Conservation (phyloP, 163 green algal genomes). For the Chlamydomonas reinhardtii region DNA sequence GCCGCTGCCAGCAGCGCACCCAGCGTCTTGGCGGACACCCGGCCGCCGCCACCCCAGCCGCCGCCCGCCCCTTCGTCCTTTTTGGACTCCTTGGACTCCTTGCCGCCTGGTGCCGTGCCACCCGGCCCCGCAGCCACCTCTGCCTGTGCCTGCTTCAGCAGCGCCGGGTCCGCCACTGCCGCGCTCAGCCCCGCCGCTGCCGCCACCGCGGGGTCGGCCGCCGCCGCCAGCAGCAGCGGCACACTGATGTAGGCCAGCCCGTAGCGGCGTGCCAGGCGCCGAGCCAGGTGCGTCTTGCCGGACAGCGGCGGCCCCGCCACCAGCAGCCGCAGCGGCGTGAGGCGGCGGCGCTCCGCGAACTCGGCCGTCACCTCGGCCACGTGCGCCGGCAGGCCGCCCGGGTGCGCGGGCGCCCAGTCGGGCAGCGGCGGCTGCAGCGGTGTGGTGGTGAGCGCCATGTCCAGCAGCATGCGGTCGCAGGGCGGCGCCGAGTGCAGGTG, state of each 20-base stretch:
- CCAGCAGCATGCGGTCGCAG: constrained; percentile 16
- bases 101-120: neutral
- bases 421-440: neutral
- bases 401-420: neutral
- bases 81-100: neutral
- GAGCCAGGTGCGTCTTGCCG: constrained; percentile 59
- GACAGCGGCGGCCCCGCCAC: constrained; percentile 57
- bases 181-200: constrained; percentile 23
- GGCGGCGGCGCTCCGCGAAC: constrained; percentile 11
- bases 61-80: constrained; percentile 32
- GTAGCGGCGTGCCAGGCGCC: constrained; percentile 54
- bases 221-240: constrained; percentile 57
- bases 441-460: constrained; percentile 22
- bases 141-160: neutral
- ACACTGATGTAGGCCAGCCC: constrained; percentile 50
- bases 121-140: neutral
- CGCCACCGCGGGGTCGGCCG: constrained; percentile 40
- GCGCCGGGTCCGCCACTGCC: neutral
- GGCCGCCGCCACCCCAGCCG: constrained; percentile 31
- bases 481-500: constrained; percentile 5
- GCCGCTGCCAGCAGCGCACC: constrained; percentile 53
- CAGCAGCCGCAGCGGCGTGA: constrained; percentile 58
- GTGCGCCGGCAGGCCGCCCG: constrained; percentile 20
- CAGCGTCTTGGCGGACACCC: constrained; percentile 43
- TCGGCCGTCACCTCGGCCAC: neutral